Conservation (phyloP, 805 yeast genomes). For the Myxozyma neotropica region DNA sequence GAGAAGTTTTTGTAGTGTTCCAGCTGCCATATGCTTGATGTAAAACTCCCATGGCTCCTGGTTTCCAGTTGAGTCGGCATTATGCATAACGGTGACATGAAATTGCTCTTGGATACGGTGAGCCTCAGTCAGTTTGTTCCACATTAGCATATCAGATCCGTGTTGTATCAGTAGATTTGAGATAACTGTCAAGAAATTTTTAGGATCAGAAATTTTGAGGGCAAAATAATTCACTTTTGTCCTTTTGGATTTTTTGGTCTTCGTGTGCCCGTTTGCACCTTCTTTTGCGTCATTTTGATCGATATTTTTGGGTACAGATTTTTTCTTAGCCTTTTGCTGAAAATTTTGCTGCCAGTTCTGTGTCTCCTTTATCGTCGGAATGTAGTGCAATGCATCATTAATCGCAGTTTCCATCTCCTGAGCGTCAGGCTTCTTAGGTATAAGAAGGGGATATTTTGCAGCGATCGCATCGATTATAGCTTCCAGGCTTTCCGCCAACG, state of each 20-base stretch:
- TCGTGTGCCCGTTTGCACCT: neutral
- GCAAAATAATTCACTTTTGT: conserved; percentile 18
- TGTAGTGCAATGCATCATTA: conserved; percentile 54
- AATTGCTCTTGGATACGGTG: conserved; percentile 55
- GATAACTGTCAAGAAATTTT: neutral
- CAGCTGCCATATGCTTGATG: neutral
- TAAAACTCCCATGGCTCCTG: conserved; percentile 30
- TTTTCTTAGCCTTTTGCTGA: conserved; percentile 1
- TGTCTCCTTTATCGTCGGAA: conserved; percentile 48
- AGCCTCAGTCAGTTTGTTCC: conserved; percentile 25
- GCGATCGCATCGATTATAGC: conserved; percentile 48
- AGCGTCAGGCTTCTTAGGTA: conserved; percentile 48
- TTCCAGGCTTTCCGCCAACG: conserved; percentile 56
- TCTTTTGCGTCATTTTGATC: neutral
- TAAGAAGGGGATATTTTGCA: conserved; percentile 50
- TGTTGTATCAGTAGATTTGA: conserved; percentile 26
- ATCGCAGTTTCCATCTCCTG: conserved; percentile 53
- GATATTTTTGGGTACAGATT: too few relatives aligned
- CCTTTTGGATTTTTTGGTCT: neutral
- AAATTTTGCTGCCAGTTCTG: neutral
- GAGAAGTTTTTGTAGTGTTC: neutral
- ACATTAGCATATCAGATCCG: conserved; percentile 23
- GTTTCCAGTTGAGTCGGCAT: conserved; percentile 15
- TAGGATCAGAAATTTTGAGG: conserved; percentile 12
- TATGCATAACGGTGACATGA: conserved; percentile 70